Conservation (phyloP, 148 eudicot species). For the Tetragonia tetragonoides region DNA sequence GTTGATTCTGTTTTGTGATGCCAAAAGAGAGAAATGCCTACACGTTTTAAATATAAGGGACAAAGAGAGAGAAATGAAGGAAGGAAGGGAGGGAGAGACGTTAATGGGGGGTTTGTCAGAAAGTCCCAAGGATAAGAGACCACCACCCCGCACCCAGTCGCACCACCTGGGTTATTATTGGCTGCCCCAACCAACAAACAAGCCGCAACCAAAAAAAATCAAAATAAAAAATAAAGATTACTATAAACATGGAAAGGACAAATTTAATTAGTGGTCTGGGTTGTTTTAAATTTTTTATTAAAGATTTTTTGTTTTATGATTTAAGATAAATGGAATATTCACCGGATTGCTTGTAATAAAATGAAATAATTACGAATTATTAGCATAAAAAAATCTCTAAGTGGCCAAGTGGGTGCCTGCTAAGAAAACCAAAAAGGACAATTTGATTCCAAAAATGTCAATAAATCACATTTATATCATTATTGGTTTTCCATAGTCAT, state of each 20-base stretch:
- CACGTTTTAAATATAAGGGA: not conserved
- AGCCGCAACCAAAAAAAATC: not conserved
- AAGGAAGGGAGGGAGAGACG: not conserved
- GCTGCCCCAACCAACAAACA: not conserved
- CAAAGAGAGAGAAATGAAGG: not conserved
- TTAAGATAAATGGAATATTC: too few species aligned
- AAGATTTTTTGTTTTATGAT: too few species aligned
- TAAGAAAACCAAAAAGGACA: too few species aligned
- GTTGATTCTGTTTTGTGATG: not conserved
- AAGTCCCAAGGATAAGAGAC: not conserved
- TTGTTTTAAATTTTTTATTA: too few species aligned
- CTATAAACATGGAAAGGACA: too few species aligned
- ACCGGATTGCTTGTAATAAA: too few species aligned
- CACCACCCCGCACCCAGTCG: not conserved
- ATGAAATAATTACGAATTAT: too few species aligned
- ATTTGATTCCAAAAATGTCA: too few species aligned
- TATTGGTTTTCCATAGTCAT: too few species aligned
- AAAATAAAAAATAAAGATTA: not conserved
- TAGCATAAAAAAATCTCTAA: too few species aligned
- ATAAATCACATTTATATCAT: too few species aligned
- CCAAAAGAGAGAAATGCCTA: not conserved
- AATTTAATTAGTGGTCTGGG: not conserved
- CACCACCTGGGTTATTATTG: not conserved
- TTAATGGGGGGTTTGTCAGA: constrained; percentile 12
- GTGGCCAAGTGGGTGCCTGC: too few species aligned